Evolutionary conservation across 176 grass and related monocot genomes (phyloP), one percentile per base, ranked within the genome.

Genomic region (Carex kokanica): DNA sequence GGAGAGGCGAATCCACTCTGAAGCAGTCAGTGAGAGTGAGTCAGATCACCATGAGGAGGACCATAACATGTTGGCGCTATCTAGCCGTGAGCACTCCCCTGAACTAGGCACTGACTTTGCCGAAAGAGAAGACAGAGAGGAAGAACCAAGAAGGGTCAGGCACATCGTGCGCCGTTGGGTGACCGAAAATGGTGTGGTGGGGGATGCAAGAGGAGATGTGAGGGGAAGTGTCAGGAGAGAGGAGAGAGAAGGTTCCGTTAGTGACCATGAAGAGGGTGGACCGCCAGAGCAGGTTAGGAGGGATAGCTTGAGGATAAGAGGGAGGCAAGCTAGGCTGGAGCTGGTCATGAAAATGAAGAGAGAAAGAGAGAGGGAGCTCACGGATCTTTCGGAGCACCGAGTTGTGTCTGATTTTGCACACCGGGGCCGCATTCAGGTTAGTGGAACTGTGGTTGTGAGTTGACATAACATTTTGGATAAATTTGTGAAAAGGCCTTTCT

Each of bases 351-450:
- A 91, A 64, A 93, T 99, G 93, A 91, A 88, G 59, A 87, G 78
- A 23, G 96, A 99, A 86, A 92, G 96, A 25, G 91, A 99, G 74
- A 88, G 88, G 58, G 96, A 99, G 86, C 89, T 99, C 31, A 86
- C 84, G 31, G 85, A 82, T 74, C 85, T 99, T 38, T 88, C 86
- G 6, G 88, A 86, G n/a, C 91, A 90, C 75, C 89, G 86, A 16
- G 83, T 86, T 12, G 96, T 99, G 24, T 95, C 96, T 12, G 84
- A 73, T 66, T 99, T 99, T 70, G 67, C 90, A 29, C 96, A 99
- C 85, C 91, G 91, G 61, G 94, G 93, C 68, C 91, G 96, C 36
- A 95, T 99, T 87, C 96, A 99, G 70, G 96, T 95, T 18, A 57
- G 84, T 60, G 41, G 63, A 29, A 64, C 40, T 81, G 32, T 45